phyloP scores from a whole-genome alignment of 108 stramenopile genomes.

The Parietichytrium sp. region DNA sequence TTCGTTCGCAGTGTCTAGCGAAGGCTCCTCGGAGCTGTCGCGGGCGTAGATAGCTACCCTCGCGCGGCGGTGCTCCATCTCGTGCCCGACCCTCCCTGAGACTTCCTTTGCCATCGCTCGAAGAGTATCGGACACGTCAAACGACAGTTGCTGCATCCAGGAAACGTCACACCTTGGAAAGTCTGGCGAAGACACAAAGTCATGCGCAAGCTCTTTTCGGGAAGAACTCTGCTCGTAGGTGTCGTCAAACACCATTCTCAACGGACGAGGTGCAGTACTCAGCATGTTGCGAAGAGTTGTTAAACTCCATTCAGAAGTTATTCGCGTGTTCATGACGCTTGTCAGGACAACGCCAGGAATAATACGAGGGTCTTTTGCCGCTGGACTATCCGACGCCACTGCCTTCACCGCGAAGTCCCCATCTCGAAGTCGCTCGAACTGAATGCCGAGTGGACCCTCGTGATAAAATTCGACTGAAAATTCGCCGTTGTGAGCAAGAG shows the following conservation, averaged over 20 bases:
- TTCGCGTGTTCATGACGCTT: neutral
- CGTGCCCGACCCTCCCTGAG: neutral
- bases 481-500: neutral
- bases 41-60: neutral
- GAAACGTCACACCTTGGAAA: neutral
- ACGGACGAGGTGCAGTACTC: neutral
- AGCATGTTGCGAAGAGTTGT: conserved; percentile 2
- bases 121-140: neutral
- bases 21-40: neutral
- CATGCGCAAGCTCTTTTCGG: no score
- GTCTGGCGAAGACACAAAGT: neutral
- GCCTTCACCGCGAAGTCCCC: neutral
- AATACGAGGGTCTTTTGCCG: neutral
- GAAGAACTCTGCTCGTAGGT: no score
- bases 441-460: conserved; percentile 16
- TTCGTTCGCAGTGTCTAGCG: neutral
- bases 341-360: neutral
- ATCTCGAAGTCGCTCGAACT: neutral
- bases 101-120: neutral
- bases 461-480: neutral
- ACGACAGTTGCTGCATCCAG: conserved; percentile 37
- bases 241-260: neutral
- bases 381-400: neutral
- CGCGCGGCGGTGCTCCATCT: neutral
- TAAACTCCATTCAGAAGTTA: neutral